These are phyloP conservation scores for Melanogaster broomeanus DNA, from an alignment of 768 basidiomycete species.

Conservation along the genomic window DNA sequence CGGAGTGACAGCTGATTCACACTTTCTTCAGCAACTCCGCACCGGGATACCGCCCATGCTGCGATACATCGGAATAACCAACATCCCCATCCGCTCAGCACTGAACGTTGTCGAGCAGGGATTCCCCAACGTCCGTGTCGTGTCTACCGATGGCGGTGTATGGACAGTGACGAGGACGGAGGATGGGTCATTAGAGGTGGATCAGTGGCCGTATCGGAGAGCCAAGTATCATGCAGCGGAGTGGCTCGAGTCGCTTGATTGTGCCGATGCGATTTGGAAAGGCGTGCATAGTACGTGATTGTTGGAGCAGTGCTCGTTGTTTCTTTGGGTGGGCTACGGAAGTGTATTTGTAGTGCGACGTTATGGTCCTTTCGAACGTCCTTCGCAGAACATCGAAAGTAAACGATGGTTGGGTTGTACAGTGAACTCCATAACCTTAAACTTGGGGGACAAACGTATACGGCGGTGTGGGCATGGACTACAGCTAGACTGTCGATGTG, in stretches of 20 bases:
- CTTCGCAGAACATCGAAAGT: too few relatives aligned
- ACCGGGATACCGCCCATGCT: conserved; percentile 54
- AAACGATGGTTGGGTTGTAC: conserved; percentile 18
- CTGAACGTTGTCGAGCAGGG: conserved; percentile 53
- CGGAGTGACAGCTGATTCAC: background rate
- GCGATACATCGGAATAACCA: conserved; percentile 57
- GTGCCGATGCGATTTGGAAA: conserved; percentile 51
- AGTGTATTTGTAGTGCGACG: too few relatives aligned
- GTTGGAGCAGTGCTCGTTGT: background rate
- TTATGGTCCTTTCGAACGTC: too few relatives aligned
- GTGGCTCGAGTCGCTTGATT: conserved; percentile 68
- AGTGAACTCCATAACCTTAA: too few relatives aligned
- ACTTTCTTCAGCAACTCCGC: conserved; percentile 53
- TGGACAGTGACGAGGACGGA: conserved; percentile 48
- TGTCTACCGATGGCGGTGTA: conserved; percentile 53
- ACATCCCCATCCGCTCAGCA: conserved; percentile 43
- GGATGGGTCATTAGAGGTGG: conserved; percentile 43
- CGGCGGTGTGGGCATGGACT: too few relatives aligned
- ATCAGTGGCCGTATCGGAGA: conserved; percentile 57
- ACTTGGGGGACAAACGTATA: too few relatives aligned
- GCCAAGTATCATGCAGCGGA: conserved; percentile 53
- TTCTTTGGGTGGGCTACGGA: too few relatives aligned
- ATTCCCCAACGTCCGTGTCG: conserved; percentile 61
- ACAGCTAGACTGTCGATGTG: too few relatives aligned
- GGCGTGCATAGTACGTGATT: conserved; percentile 13